Conservation (phyloP, 768 basidiomycete species). For the Imleria badia region DNA sequence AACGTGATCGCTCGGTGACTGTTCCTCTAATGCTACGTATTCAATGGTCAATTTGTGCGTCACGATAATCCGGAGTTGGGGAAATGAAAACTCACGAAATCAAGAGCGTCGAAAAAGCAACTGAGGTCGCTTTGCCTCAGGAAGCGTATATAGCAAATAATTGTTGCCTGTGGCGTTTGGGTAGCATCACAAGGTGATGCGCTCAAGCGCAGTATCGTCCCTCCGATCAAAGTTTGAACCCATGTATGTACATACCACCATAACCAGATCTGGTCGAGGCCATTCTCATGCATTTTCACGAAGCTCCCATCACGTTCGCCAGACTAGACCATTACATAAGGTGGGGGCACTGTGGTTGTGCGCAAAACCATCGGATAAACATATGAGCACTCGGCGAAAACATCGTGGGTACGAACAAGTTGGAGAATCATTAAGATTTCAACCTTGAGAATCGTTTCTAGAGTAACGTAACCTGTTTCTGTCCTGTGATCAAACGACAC, state of each 20-base stretch:
- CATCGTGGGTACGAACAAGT: conserved; percentile 9
- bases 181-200: not conserved
- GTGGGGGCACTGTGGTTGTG: not conserved
- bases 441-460: conserved; percentile 10
- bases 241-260: conserved; percentile 3
- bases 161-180: conserved; percentile 19
- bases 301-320: not conserved
- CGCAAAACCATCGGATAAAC: conserved; percentile 11
- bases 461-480: not conserved
- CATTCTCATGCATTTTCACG: conserved; percentile 23
- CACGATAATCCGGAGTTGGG: not conserved
- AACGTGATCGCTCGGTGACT: not conserved
- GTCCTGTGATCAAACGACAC: conserved; percentile 4
- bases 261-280: conserved; percentile 7
- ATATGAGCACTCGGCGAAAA: conserved; percentile 5
- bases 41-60: not conserved
- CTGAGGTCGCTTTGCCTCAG: conserved; percentile 4
- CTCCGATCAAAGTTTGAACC: conserved; percentile 4
- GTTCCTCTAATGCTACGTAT: not conserved
- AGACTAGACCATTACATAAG: conserved; percentile 6
- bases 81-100: not conserved
- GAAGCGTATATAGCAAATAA: not conserved
- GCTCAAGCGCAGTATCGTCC: conserved; percentile 6
- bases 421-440: conserved; percentile 3
- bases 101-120: conserved; percentile 3